Evolutionary conservation across 1,284 basidiomycete species (phyloP).

Genomic region (Heterobasidion occidentale): DNA sequence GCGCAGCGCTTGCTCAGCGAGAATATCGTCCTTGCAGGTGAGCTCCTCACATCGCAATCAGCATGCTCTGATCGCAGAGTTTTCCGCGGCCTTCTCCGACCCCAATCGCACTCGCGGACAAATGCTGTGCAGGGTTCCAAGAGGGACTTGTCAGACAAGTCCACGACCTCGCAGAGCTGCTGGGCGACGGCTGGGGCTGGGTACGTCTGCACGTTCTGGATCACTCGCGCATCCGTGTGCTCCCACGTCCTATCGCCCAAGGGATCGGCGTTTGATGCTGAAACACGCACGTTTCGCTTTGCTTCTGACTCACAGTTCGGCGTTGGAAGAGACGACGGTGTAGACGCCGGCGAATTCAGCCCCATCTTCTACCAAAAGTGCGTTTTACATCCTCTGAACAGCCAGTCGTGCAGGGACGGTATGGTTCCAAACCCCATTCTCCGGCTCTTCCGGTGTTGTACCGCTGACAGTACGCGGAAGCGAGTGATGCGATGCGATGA

Average conservation of each 20-base stretch:
- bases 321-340: slow-evolving; percentile 57
- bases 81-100: too few species aligned
- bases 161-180: slow-evolving; percentile 44
- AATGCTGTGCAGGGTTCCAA: slow-evolving; percentile 38
- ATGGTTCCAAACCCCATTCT: too few species aligned
- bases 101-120: not conserved
- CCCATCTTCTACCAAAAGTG: slow-evolving; percentile 58
- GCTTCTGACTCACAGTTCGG: slow-evolving; percentile 32
- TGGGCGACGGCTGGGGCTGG: slow-evolving; percentile 48
- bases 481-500: too few species aligned
- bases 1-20: slow-evolving; percentile 35
- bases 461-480: too few species aligned
- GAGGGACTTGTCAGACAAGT: slow-evolving; percentile 56
- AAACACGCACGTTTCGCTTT: too few species aligned
- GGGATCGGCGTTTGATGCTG: not conserved
- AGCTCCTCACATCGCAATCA: not conserved
- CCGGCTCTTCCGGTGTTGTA: too few species aligned
- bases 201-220: slow-evolving; percentile 18
- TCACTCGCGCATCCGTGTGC: not conserved
- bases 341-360: slow-evolving; percentile 49
- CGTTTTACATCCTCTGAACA: slow-evolving; percentile 5
- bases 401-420: not conserved
- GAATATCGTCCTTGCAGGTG: slow-evolving; percentile 31
- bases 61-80: not conserved
- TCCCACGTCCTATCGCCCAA: not conserved